phyloP scores from a whole-genome alignment of 306 rosid genomes.

The Medicago ruthenica region DNA sequence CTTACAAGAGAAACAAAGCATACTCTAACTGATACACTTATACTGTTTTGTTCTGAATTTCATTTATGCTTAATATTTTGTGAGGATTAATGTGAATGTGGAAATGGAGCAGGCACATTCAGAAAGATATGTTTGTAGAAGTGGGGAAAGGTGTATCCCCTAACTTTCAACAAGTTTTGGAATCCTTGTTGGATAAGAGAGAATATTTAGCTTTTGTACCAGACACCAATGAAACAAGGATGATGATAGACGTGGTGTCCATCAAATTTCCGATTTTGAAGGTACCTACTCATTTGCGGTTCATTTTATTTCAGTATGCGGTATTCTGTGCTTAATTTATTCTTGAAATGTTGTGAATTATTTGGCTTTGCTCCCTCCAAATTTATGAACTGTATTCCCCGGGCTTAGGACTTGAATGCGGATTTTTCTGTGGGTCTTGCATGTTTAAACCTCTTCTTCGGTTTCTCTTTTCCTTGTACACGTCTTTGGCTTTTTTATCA shows the following conservation, averaged over 20 bases:
- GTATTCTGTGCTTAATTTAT: constrained; percentile 19
- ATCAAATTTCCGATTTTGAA: constrained; percentile 78
- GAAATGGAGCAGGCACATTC: constrained; percentile 74
- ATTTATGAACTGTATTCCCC: constrained; percentile 17
- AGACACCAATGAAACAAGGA: constrained; percentile 70
- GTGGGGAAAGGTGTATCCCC: constrained; percentile 92
- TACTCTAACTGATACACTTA: no score
- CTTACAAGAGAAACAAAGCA: no score
- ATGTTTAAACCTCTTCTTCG: constrained; percentile 10
- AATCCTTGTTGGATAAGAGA: constrained; percentile 58
- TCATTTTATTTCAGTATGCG: constrained; percentile 3
- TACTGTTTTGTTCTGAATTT: constrained; percentile 4
- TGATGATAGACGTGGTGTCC: constrained; percentile 72
- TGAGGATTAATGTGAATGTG: constrained; percentile 41
- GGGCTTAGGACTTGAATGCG: background rate
- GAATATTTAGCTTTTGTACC: constrained; percentile 92
- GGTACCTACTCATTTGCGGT: constrained; percentile 51
- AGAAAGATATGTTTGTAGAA: constrained; percentile 76
- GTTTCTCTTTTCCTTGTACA: background rate
- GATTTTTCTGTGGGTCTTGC: background rate
- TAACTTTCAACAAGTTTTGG: constrained; percentile 71
- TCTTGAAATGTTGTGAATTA: constrained; percentile 11
- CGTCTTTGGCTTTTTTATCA: background rate
- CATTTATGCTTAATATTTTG: constrained; percentile 33
- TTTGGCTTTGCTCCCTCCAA: constrained; percentile 32